Evolutionary conservation across 1,284 basidiomycete genomes (phyloP).

Genomic region (Phenoliferia sp.): DNA sequence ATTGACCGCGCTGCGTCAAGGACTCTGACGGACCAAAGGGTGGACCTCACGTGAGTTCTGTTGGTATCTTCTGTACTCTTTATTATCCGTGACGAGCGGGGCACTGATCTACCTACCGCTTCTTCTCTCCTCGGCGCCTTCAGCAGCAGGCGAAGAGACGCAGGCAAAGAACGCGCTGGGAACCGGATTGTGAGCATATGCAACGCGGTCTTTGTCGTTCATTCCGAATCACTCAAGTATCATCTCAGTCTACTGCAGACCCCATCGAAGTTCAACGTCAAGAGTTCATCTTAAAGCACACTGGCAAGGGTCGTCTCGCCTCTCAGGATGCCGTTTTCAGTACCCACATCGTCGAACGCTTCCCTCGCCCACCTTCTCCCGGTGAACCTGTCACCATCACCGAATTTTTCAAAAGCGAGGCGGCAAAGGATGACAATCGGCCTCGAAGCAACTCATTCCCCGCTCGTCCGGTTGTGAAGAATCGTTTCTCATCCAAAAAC

Average conservation of each 20-base stretch:
- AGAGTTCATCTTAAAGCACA: constrained; percentile 29
- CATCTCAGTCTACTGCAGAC: constrained; percentile 9
- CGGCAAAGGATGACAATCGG: neutral
- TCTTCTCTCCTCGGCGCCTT: neutral
- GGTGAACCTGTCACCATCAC: constrained; percentile 10
- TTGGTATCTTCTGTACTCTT: neutral
- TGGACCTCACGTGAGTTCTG: constrained; percentile 38
- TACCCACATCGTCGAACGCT: constrained; percentile 2
- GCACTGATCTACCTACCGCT: neutral
- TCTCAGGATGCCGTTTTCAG: constrained; percentile 33
- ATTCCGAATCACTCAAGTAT: neutral
- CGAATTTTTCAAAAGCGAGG: constrained; percentile 18
- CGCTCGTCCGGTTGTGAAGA: neutral
- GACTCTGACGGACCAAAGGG: constrained; percentile 62
- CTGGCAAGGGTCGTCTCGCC: constrained; percentile 33
- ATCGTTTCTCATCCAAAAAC: too few species aligned
- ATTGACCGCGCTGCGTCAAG: constrained; percentile 66
- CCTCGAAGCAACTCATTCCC: neutral
- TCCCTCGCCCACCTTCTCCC: constrained; percentile 5
- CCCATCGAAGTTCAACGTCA: constrained; percentile 25
- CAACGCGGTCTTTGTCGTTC: neutral
- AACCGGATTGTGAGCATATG: neutral
- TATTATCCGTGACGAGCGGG: neutral
- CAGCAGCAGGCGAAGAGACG: neutral
- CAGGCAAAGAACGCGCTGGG: neutral